These are phyloP conservation scores for Cichorium intybus DNA, from an alignment of 140 eudicot species.

Conservation along the genomic window DNA sequence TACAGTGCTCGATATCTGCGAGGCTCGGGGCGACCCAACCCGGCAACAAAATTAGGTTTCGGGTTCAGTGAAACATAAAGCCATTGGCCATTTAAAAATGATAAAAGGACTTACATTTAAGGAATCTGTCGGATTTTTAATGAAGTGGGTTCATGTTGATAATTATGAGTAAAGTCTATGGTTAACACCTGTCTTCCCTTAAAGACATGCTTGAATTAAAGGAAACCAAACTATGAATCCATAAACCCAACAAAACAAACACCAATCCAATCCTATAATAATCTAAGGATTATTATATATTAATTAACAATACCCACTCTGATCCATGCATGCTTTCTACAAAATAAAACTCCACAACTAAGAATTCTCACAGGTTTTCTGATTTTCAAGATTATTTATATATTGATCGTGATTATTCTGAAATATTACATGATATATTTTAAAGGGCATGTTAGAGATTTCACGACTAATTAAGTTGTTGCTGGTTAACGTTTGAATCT, in stretches of 20 bases:
- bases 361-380: background rate
- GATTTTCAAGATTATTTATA: background rate
- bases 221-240: constrained; percentile 40
- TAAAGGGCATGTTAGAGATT: too few relatives aligned
- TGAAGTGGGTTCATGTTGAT: constrained; percentile 17
- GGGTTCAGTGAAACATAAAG: constrained; percentile 46
- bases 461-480: too few relatives aligned
- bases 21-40: constrained; percentile 31
- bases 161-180: constrained; percentile 12
- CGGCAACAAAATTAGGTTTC: constrained; percentile 36
- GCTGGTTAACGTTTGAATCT: background rate
- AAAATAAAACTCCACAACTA: background rate
- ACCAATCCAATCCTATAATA: constrained; percentile 10
- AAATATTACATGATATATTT: too few relatives aligned
- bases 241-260: constrained; percentile 29
- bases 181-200: constrained; percentile 41
- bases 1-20: constrained; percentile 23
- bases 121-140: constrained; percentile 39
- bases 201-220: constrained; percentile 39
- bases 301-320: constrained; percentile 6
- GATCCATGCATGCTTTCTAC: constrained; percentile 28
- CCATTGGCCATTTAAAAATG: constrained; percentile 21
- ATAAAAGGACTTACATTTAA: constrained; percentile 21
- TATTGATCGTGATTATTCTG: background rate
- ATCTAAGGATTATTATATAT: background rate